Evolutionary conservation across 1,284 basidiomycete genomes (phyloP).

Genomic region (Grifola frondosa): DNA sequence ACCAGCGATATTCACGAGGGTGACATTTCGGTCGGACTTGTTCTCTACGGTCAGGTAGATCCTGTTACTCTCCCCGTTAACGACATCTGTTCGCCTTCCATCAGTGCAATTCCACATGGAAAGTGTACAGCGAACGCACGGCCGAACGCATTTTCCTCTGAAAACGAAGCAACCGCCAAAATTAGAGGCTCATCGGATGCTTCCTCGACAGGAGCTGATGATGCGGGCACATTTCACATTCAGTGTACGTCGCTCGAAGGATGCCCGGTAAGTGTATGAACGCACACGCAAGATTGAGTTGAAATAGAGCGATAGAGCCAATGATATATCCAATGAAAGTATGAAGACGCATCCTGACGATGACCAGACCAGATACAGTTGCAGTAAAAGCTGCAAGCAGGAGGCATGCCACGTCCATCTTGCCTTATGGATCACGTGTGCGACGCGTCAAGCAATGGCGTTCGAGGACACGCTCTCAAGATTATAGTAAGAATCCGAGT

Average conservation of each 20-base stretch:
- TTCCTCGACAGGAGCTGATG: constrained; percentile 22
- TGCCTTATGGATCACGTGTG: constrained; percentile 18
- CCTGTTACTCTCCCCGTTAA: constrained; percentile 84
- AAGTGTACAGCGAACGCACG: constrained; percentile 53
- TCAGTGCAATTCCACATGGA: constrained; percentile 7
- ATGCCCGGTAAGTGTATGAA: neutral
- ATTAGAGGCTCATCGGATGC: constrained; percentile 48
- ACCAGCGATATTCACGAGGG: constrained; percentile 68
- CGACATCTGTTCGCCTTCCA: constrained; percentile 55
- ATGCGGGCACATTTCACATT: neutral
- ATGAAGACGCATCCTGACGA: constrained; percentile 30
- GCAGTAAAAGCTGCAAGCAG: constrained; percentile 10
- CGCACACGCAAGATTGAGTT: constrained; percentile 26
- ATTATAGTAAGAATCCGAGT: too few species aligned
- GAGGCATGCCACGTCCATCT: constrained; percentile 19
- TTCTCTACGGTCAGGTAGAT: constrained; percentile 73
- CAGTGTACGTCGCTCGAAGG: neutral
- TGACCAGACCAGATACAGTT: constrained; percentile 18
- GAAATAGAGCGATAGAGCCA: constrained; percentile 25
- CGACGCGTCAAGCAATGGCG: constrained; percentile 9
- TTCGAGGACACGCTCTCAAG: too few species aligned
- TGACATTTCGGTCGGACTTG: constrained; percentile 74
- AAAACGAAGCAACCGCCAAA: constrained; percentile 64
- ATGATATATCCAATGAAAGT: constrained; percentile 26
- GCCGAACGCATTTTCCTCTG: constrained; percentile 77